These are phyloP conservation scores for Begonia masoniana DNA, from an alignment of 306 rosid species.

Conservation along the genomic window DNA sequence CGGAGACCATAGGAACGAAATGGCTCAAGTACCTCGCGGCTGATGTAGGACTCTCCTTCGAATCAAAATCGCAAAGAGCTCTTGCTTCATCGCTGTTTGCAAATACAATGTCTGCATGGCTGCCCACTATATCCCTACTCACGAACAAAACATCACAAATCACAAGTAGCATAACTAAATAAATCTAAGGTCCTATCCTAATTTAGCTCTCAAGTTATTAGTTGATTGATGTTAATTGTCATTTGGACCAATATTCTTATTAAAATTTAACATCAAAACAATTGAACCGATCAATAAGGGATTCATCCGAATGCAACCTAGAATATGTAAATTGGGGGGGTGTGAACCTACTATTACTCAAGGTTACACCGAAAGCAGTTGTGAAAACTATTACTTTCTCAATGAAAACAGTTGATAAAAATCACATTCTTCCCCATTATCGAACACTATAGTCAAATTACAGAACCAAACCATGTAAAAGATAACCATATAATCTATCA, in stretches of 20 bases:
- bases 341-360: too few species aligned
- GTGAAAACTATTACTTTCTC: too few species aligned
- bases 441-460: background rate
- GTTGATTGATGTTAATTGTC: background rate
- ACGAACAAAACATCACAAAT: background rate
- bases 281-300: too few species aligned
- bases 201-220: too few species aligned
- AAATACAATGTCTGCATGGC: slow-evolving; percentile 60
- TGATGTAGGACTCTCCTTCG: slow-evolving; percentile 42
- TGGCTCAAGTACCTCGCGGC: slow-evolving; percentile 78
- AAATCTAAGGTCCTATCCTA: too few species aligned
- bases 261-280: too few species aligned
- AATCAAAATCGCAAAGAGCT: slow-evolving; percentile 59
- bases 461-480: background rate
- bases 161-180: background rate
- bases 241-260: too few species aligned
- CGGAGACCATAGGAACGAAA: slow-evolving; percentile 74
- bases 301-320: too few species aligned
- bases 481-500: background rate
- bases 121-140: slow-evolving; percentile 71
- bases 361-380: too few species aligned
- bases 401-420: too few species aligned
- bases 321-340: too few species aligned
- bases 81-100: slow-evolving; percentile 82
- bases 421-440: too few species aligned